Conservation (phyloP, 495 filamentous ascomycete genomes). For the Podospora bellae-mahoneyi region DNA sequence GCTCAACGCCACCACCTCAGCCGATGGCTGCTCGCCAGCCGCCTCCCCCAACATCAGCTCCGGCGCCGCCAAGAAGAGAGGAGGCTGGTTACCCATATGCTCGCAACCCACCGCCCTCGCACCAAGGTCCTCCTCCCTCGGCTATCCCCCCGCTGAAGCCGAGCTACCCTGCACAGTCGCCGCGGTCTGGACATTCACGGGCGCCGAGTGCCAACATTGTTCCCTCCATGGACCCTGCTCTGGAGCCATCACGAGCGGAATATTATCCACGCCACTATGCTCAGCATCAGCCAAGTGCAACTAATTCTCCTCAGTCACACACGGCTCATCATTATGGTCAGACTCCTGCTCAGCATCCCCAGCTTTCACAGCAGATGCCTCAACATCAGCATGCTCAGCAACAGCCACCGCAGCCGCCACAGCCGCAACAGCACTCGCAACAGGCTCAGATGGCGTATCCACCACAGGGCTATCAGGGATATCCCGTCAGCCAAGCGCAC, state of each 20-base stretch:
- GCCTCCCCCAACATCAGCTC: constrained; percentile 30
- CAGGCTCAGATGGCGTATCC: neutral
- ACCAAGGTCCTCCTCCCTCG: constrained; percentile 34
- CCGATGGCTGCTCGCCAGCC: constrained; percentile 37
- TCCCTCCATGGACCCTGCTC: constrained; percentile 31
- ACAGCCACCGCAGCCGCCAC: constrained; percentile 21
- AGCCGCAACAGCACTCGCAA: constrained; percentile 12
- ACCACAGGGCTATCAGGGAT: constrained; percentile 16
- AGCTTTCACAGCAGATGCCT: constrained; percentile 21
- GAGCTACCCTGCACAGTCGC: constrained; percentile 39
- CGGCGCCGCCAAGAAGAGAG: constrained; percentile 39
- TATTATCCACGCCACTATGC: constrained; percentile 42
- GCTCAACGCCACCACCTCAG: constrained; percentile 46
- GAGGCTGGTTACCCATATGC: constrained; percentile 35
- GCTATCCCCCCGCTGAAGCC: constrained; percentile 50
- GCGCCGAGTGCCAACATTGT: constrained; percentile 35
- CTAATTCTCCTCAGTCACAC: constrained; percentile 42
- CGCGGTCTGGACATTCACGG: constrained; percentile 38
- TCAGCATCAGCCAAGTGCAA: constrained; percentile 31
- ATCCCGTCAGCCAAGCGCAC: constrained; percentile 22
- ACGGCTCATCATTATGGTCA: constrained; percentile 42
- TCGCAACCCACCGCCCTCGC: constrained; percentile 28
- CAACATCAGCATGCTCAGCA: constrained; percentile 25
- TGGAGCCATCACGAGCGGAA: constrained; percentile 33
- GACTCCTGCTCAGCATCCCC: constrained; percentile 25